Evolutionary conservation across 768 basidiomycete species (phyloP).

Genomic region (Cantharellus cinnabarinus): DNA sequence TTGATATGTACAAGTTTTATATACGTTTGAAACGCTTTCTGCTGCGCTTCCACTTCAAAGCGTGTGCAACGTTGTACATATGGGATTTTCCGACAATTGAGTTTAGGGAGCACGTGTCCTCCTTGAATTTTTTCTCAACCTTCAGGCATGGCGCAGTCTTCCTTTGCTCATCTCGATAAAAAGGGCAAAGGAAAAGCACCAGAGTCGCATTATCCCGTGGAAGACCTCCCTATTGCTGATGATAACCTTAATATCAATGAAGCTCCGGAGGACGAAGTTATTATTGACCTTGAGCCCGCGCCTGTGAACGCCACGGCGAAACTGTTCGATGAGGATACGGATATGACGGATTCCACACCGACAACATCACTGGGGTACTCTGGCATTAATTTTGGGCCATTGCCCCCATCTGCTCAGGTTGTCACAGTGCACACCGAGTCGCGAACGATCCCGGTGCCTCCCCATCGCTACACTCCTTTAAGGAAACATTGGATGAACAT

Average conservation of each 20-base stretch:
- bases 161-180: no score
- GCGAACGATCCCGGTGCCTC: slow-evolving; percentile 80
- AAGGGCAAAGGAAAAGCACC: no score
- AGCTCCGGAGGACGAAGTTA: slow-evolving; percentile 1
- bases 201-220: no score
- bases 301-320: neutral
- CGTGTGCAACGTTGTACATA: no score
- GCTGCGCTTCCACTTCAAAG: no score
- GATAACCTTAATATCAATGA: neutral
- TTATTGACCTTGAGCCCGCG: neutral
- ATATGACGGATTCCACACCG: neutral
- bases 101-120: no score
- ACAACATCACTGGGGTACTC: neutral
- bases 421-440: slow-evolving; percentile 56
- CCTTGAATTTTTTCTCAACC: no score
- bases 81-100: no score
- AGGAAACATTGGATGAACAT: slow-evolving; percentile 94
- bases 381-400: slow-evolving; percentile 34
- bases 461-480: slow-evolving; percentile 91
- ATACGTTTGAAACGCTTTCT: no score
- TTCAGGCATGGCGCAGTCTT: no score
- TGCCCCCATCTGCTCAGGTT: slow-evolving; percentile 36
- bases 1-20: no score
- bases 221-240: no score
- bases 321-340: neutral